A percentile compares a stretch with the other conserved stretches of the same genome.
phyloP scores from a whole-genome alignment of 1,139 yeast species.

The Blastobotrys serpentis region DNA sequence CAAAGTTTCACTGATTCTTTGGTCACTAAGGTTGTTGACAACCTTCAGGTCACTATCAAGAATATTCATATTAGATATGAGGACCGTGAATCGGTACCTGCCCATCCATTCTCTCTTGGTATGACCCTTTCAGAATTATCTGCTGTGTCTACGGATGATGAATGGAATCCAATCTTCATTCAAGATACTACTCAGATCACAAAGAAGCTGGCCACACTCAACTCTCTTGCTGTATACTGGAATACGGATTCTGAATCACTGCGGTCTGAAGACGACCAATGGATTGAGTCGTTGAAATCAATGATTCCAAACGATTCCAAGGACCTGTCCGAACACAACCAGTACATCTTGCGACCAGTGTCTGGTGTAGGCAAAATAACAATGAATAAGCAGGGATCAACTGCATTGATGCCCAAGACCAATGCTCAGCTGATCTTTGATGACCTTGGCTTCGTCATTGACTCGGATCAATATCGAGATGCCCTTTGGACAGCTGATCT shows the following conservation, averaged over 20 bases:
- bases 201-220: conserved; percentile 73
- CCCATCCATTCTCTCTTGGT: conserved; percentile 78
- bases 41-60: conserved; percentile 86
- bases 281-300: conserved; percentile 34
- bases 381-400: conserved; percentile 78
- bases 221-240: conserved; percentile 80
- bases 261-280: conserved; percentile 26
- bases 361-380: conserved; percentile 84
- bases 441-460: conserved; percentile 81
- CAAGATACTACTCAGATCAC: conserved; percentile 67
- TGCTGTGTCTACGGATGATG: conserved; percentile 82
- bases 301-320: conserved; percentile 33
- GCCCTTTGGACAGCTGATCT: conserved; percentile 78
- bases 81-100: conserved; percentile 53
- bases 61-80: conserved; percentile 92
- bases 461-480: conserved; percentile 81
- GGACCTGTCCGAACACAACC: conserved; percentile 41
- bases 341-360: conserved; percentile 81
- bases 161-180: conserved; percentile 85
- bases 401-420: conserved; percentile 63
- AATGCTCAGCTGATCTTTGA: conserved; percentile 77
- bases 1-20: conserved; percentile 86
- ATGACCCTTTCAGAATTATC: conserved; percentile 80
- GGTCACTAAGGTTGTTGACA: conserved; percentile 86
- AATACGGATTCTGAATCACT: conserved; percentile 61